Conservation (phyloP, 805 yeast species). For the Cyberlindnera maclurae region DNA sequence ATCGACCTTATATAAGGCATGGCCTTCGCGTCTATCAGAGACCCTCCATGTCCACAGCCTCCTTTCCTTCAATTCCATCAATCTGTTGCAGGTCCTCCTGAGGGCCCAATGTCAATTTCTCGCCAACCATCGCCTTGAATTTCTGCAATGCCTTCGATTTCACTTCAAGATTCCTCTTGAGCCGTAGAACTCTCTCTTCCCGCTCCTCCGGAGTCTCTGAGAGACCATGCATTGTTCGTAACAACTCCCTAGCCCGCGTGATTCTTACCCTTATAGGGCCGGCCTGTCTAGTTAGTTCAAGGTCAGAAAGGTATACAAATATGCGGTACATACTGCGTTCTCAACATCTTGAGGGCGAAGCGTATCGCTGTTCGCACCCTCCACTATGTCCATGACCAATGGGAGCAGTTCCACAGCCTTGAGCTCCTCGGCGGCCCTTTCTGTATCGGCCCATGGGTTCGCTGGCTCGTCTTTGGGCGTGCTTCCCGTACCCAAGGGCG, state of each 20-base stretch:
- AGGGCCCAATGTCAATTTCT: slow-evolving; percentile 7
- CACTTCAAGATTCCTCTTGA: slow-evolving; percentile 25
- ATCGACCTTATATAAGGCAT: too few species aligned
- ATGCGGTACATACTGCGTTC: slow-evolving; percentile 34
- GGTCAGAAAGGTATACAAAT: too few species aligned
- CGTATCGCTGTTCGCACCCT: slow-evolving; percentile 32
- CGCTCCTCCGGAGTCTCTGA: slow-evolving; percentile 35
- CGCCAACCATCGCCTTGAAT: slow-evolving; percentile 17
- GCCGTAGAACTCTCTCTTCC: slow-evolving; percentile 26
- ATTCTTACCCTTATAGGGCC: slow-evolving; percentile 40
- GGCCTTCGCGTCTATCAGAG: too few species aligned
- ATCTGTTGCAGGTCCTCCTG: slow-evolving; percentile 2
- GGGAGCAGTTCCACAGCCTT: slow-evolving; percentile 32
- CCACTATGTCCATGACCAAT: slow-evolving; percentile 32
- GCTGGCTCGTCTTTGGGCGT: background rate
- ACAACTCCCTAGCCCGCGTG: slow-evolving; percentile 27
- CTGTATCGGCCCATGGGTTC: slow-evolving; percentile 9
- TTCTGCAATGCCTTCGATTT: slow-evolving; percentile 22
- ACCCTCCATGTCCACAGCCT: too few species aligned
- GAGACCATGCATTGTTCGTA: slow-evolving; percentile 39
- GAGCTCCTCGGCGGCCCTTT: slow-evolving; percentile 24
- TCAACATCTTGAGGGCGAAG: slow-evolving; percentile 37
- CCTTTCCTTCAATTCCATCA: too few species aligned
- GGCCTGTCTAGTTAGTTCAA: slow-evolving; percentile 14
- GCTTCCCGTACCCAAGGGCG: background rate